These are phyloP conservation scores for Sporodiniella umbellata DNA, from an alignment of 371 early-diverging fungal genomes.

Conservation along the genomic window DNA sequence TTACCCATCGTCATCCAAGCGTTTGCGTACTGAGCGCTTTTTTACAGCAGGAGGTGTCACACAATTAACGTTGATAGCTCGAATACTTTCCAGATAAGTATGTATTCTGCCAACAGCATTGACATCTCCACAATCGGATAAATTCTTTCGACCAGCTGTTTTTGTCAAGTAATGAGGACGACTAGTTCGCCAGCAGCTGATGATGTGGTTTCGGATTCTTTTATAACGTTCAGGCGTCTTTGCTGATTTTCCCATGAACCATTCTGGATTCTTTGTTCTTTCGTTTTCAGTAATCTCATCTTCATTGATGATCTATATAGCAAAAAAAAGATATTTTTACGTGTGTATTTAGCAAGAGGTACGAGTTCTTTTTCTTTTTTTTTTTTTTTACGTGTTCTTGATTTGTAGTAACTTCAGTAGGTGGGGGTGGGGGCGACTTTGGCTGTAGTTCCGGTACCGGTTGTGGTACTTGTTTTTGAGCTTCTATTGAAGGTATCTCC, in stretches of 20 bases:
- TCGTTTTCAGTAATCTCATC: conserved; percentile 56
- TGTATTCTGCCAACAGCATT: conserved; percentile 89
- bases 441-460: too few species aligned
- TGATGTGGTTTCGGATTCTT: conserved; percentile 78
- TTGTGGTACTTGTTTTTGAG: background rate
- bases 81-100: conserved; percentile 71
- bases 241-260: conserved; percentile 64
- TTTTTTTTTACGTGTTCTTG: background rate
- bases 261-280: conserved; percentile 59
- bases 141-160: conserved; percentile 24
- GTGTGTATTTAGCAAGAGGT: background rate
- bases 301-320: conserved; percentile 13
- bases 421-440: too few species aligned
- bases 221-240: conserved; percentile 87
- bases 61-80: conserved; percentile 69
- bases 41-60: conserved; percentile 2
- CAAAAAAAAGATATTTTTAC: background rate
- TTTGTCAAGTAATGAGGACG: conserved; percentile 68
- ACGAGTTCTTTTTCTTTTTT: background rate
- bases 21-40: conserved; percentile 1
- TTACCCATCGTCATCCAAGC: conserved; percentile 24
- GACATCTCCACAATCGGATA: conserved; percentile 75
- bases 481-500: background rate
- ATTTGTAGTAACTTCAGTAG: too few species aligned
- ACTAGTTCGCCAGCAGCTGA: conserved; percentile 66